Evolutionary conservation across 2,329 filamentous ascomycete species (phyloP).

Genomic region (Monilinia laxa): DNA sequence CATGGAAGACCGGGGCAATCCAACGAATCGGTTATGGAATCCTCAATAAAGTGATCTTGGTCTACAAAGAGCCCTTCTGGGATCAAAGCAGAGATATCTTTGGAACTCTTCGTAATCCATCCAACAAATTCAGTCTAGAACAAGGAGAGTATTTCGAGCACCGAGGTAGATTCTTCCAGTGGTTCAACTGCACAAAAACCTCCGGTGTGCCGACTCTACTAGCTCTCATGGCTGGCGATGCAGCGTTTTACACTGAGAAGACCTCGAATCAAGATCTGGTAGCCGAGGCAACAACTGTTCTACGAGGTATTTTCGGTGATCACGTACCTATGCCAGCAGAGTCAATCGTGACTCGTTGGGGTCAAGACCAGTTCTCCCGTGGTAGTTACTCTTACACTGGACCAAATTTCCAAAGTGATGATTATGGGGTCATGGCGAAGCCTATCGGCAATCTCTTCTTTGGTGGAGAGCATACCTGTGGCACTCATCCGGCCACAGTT

Average conservation of each 20-base stretch:
- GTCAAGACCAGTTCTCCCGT: conserved; percentile 82
- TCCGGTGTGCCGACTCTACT: conserved; percentile 85
- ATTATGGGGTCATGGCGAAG: conserved; percentile 89
- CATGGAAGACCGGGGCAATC: conserved; percentile 81
- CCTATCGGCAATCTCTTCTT: conserved; percentile 87
- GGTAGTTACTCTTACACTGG: conserved; percentile 96
- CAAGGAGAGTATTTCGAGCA: conserved; percentile 76
- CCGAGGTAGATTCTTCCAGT: conserved; percentile 93
- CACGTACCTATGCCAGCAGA: conserved; percentile 77
- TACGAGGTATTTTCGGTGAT: conserved; percentile 72
- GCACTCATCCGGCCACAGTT: conserved; percentile 93
- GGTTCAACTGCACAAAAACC: conserved; percentile 93
- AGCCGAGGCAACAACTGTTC: conserved; percentile 73
- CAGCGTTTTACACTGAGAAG: conserved; percentile 82
- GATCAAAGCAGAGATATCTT: conserved; percentile 89
- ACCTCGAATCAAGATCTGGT: conserved; percentile 74
- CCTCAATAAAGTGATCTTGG: conserved; percentile 90
- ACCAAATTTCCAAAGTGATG: conserved; percentile 74
- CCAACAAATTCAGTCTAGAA: conserved; percentile 65
- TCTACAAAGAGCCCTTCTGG: conserved; percentile 91
- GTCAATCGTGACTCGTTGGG: conserved; percentile 89
- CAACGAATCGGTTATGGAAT: conserved; percentile 85
- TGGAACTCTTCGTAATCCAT: conserved; percentile 77
- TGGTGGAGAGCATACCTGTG: conserved; percentile 93
- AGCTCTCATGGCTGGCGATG: conserved; percentile 92